These are phyloP conservation scores for Scolecobasidium constrictum DNA, from an alignment of 2,329 filamentous ascomycete genomes.

Conservation along the genomic window DNA sequence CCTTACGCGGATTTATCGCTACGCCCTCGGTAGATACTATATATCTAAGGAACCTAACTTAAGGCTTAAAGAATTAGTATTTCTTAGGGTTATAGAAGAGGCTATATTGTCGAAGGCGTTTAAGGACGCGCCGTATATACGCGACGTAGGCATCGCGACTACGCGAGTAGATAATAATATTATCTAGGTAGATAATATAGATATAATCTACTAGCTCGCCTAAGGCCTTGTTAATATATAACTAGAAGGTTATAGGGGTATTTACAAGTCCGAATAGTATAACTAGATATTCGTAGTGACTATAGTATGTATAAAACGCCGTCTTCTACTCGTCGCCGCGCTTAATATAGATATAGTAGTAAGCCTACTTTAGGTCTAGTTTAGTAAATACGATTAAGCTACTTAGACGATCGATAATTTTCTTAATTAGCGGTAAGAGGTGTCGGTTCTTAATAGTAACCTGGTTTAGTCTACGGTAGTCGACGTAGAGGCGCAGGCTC, in stretches of 20 bases:
- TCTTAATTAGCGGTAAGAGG: conserved; percentile 20
- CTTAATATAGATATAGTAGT: conserved; percentile 23
- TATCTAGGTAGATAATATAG: too few relatives aligned
- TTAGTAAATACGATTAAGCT: conserved; percentile 20
- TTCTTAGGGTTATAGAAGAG: conserved; percentile 15
- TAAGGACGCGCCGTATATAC: conserved; percentile 8
- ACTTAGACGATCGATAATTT: conserved; percentile 18
- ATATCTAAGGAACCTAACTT: too few relatives aligned
- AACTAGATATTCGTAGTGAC: too few relatives aligned
- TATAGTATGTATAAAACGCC: too few relatives aligned
- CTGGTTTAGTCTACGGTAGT: conserved; percentile 25
- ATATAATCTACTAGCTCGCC: too few relatives aligned
- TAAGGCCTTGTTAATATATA: too few relatives aligned
- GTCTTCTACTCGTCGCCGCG: too few relatives aligned
- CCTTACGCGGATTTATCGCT: too few relatives aligned
- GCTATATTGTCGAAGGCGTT: conserved; percentile 7
- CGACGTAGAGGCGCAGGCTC: conserved; percentile 20
- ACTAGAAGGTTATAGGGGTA: conserved; percentile 13
- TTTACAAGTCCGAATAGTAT: conserved; percentile 14
- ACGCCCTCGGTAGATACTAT: too few relatives aligned
- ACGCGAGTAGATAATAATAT: too few relatives aligned
- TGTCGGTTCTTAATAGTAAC: conserved; percentile 25
- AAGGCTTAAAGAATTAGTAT: conserved; percentile 18
- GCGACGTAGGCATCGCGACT: too few relatives aligned
- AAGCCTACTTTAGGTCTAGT: conserved; percentile 22